Evolutionary conservation across 768 basidiomycete genomes (phyloP), one percentile per base, ranked within the genome.

Genomic region (Lactarius sp.): DNA sequence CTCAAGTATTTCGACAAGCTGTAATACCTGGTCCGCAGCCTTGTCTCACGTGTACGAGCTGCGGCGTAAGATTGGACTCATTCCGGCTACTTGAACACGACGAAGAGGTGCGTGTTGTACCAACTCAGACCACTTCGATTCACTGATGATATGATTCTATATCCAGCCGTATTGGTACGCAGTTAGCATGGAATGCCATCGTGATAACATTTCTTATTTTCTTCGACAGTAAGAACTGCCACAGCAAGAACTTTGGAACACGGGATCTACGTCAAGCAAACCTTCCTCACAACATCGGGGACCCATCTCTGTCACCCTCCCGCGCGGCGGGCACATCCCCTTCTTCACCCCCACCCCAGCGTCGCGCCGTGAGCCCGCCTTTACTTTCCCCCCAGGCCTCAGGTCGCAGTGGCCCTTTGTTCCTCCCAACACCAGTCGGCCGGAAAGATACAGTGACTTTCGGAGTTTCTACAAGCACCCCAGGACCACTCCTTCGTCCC

Each of bases 71-170:
- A 41, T 79, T 95, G 14, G 92, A 93, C 71, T 90, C 92, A 0
- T 76, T 82, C 60, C 82, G 82, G 20, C 78, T 95, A 27, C 77
- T 93, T 7, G 93, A 95, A 73, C 93, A 95, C 71, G 84, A 94
- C 70, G 81, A 87, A 71, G 78, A 90, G 81, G 92, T 90, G 66
- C 61, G 72, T 66, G 41, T 31, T 27, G 31, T 46, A 34, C 10
- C 41, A 44, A 57, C 49, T 41, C 36, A 54, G 59, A 60, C 52
- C 53, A 54, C 56, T 47, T 66, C 33, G 13, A 14, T 59, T 47
- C 44, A 59, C 53, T 53, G 16, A 64, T 18, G 22, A 57, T 9
- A 20, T 13, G 20, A n/a, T 41, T 51, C 22, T 51, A 42, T 27
- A 12, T 59, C 34, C 59, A 79, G 78, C 79, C 79, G n/a, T 80